Conservation (phyloP, 2,329 filamentous ascomycete genomes). For the Pestalotiopsis sp. region DNA sequence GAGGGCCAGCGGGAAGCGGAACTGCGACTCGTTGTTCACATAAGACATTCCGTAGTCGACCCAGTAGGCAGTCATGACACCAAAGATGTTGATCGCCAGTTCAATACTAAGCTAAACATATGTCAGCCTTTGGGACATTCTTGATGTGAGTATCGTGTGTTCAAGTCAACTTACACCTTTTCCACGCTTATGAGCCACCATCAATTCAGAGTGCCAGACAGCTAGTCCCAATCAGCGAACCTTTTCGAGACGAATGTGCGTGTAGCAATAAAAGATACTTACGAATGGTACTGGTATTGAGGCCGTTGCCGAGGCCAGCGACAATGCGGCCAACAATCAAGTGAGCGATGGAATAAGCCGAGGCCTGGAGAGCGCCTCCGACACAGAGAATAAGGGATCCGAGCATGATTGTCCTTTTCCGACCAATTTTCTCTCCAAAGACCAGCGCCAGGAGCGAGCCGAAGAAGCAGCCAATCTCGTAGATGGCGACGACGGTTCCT, state of each 20-base stretch:
- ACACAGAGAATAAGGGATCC: conserved; percentile 44
- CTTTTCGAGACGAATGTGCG: conserved; percentile 27
- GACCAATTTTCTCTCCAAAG: conserved; percentile 44
- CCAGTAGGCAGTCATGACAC: conserved; percentile 37
- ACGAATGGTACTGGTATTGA: conserved; percentile 40
- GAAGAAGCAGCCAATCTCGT: conserved; percentile 36
- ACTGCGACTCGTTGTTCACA: conserved; percentile 37
- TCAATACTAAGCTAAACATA: conserved; percentile 23
- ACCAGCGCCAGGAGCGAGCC: conserved; percentile 38
- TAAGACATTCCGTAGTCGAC: conserved; percentile 42
- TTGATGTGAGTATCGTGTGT: background rate
- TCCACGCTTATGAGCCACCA: conserved; percentile 3
- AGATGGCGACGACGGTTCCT: conserved; percentile 37
- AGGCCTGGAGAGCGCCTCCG: conserved; percentile 47
- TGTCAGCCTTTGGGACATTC: background rate
- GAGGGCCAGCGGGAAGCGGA: conserved; percentile 48
- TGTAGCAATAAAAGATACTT: background rate
- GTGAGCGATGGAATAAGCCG: conserved; percentile 43
- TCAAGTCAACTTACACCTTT: conserved; percentile 14
- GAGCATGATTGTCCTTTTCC: conserved; percentile 39
- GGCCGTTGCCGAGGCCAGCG: conserved; percentile 49
- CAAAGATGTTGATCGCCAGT: conserved; percentile 41
- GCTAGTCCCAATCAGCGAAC: conserved; percentile 16
- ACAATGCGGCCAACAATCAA: conserved; percentile 49
- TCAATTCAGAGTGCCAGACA: conserved; percentile 45